Conservation (phyloP, 495 filamentous ascomycete genomes). For the Neurospora sp. region DNA sequence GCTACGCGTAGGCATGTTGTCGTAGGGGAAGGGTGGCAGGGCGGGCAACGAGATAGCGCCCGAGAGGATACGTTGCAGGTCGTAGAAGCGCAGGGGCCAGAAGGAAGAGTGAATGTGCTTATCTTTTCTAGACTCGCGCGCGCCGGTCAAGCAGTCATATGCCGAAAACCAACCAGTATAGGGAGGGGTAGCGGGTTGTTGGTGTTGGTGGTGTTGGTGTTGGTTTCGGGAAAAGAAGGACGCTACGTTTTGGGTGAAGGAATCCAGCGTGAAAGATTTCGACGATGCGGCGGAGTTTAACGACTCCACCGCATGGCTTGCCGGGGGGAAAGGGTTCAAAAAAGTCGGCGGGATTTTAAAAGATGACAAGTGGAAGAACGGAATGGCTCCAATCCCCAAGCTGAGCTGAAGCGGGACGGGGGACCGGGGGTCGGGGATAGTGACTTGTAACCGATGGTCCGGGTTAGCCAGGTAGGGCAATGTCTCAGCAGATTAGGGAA, state of each 20-base stretch:
- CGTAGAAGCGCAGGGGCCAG: slow-evolving; percentile 35
- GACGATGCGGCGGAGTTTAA: slow-evolving; percentile 22
- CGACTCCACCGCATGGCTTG: slow-evolving; percentile 31
- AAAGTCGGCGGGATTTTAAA: not conserved
- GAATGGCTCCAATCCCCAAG: not conserved
- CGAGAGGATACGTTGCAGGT: slow-evolving; percentile 37
- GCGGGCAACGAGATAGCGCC: slow-evolving; percentile 41
- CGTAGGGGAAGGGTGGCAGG: slow-evolving; percentile 35
- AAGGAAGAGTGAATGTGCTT: slow-evolving; percentile 32
- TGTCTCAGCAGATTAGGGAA: not conserved
- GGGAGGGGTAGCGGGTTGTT: not conserved
- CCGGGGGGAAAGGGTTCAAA: not conserved
- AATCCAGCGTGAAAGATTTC: slow-evolving; percentile 34
- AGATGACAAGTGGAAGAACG: not conserved
- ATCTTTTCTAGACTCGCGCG: slow-evolving; percentile 39
- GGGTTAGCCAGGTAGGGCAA: not conserved
- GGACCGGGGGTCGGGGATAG: not conserved
- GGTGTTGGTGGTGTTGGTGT: slow-evolving; percentile 1
- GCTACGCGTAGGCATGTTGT: slow-evolving; percentile 16
- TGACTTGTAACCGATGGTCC: not conserved
- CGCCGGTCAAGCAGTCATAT: not conserved
- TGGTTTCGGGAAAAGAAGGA: slow-evolving; percentile 11
- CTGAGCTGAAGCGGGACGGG: not conserved
- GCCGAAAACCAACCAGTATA: not conserved
- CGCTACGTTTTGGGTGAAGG: slow-evolving; percentile 22